Percentiles rank a stretch among this genome's conserved stretches.
Conservation (phyloP, 225 moss, liverwort and hornwort genomes). For the Marchantia paleacea region DNA sequence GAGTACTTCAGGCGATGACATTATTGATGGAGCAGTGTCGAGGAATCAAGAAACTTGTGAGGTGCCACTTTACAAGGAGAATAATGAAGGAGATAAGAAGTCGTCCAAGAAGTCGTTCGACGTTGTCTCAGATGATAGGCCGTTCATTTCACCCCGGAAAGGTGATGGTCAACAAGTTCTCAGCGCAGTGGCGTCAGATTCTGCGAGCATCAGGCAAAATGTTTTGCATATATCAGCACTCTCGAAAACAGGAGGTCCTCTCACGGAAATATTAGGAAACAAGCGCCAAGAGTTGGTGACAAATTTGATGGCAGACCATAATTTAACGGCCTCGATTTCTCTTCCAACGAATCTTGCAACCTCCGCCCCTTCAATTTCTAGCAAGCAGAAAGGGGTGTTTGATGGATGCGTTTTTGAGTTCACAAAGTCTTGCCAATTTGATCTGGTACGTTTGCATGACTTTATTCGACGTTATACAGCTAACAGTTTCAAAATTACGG, state of each 20-base stretch:
- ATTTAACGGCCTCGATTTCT: not conserved
- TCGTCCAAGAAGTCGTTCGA: not conserved
- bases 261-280: not conserved
- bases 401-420: constrained; percentile 61
- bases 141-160: constrained; percentile 21
- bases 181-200: not conserved
- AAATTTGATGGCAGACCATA: not conserved
- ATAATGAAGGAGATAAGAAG: not conserved
- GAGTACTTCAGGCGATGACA: not conserved
- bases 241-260: not conserved
- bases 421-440: constrained; percentile 44
- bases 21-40: not conserved
- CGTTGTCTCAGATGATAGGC: constrained; percentile 6
- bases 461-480: not conserved
- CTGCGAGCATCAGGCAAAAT: not conserved
- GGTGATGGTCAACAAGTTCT: not conserved
- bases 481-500: not conserved
- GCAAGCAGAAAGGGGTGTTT: constrained; percentile 34
- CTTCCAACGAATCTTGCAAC: not conserved
- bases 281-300: not conserved
- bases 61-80: not conserved
- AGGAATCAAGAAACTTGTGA: not conserved
- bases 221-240: not conserved
- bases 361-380: not conserved
- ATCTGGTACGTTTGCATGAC: constrained; percentile 27